These are phyloP conservation scores for Pharnaceum exiguum DNA, from an alignment of 148 eudicot genomes.

Conservation along the genomic window DNA sequence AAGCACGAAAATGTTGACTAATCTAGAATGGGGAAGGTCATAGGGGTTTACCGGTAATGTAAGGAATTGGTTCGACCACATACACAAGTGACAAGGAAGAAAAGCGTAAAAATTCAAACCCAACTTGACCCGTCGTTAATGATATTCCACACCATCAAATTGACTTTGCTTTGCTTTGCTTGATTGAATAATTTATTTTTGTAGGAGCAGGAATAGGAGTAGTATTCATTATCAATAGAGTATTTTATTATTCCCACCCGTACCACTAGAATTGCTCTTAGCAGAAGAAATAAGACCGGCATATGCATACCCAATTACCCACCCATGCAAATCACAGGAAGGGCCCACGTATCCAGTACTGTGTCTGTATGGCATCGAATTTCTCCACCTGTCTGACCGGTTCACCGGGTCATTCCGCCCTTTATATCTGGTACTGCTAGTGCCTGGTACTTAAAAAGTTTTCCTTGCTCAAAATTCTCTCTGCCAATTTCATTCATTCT, in stretches of 20 bases:
- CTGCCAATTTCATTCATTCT: not conserved
- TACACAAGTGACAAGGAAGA: too few relatives aligned
- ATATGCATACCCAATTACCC: too few relatives aligned
- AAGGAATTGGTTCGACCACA: too few relatives aligned
- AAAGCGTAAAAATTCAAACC: not conserved
- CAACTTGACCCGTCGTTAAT: not conserved
- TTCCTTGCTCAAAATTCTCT: not conserved
- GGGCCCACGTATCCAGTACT: not conserved
- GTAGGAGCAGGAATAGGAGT: too few relatives aligned
- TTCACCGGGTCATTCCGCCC: slow-evolving; percentile 18
- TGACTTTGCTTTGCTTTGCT: not conserved
- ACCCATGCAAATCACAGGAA: not conserved
- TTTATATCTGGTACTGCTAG: slow-evolving; percentile 11
- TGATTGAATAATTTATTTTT: too few relatives aligned
- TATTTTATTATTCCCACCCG: too few relatives aligned
- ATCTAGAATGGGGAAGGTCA: too few relatives aligned
- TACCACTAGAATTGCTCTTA: too few relatives aligned
- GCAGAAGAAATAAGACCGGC: too few relatives aligned
- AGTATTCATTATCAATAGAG: too few relatives aligned
- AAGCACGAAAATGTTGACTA: too few relatives aligned
- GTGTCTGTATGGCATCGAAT: not conserved
- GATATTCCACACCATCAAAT: not conserved
- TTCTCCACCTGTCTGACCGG: not conserved
- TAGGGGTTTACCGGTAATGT: too few relatives aligned
- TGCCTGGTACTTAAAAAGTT: not conserved